Conservation (phyloP, 805 yeast species). For the Metschnikowia bowlesiae region DNA sequence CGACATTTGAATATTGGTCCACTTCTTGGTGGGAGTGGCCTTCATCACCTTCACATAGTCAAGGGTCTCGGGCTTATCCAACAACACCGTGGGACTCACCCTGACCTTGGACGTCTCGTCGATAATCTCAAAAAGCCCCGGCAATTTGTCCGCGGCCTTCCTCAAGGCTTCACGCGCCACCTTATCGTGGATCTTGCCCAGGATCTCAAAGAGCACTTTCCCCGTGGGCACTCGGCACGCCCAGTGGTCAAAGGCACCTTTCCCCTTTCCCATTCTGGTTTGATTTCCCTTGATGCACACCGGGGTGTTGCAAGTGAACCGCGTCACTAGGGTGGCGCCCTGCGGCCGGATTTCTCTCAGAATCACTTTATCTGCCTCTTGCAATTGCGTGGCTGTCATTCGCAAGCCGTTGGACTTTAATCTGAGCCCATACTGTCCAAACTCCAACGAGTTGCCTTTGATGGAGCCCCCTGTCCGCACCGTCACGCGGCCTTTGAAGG, state of each 20-base stretch:
- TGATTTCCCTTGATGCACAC: constrained; percentile 97
- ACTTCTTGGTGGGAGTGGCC: constrained; percentile 61
- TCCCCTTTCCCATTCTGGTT: constrained; percentile 99
- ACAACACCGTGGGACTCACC: constrained; percentile 60
- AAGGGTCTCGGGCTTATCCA: constrained; percentile 41
- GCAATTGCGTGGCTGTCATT: constrained; percentile 79
- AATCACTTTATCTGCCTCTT: constrained; percentile 85
- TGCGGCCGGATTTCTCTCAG: constrained; percentile 79
- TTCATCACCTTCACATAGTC: constrained; percentile 54
- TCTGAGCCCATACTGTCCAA: constrained; percentile 83
- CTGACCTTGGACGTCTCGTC: constrained; percentile 60
- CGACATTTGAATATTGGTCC: constrained; percentile 49
- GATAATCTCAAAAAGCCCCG: constrained; percentile 87
- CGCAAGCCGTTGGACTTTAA: constrained; percentile 85
- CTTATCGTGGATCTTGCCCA: constrained; percentile 74
- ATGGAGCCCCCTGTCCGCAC: constrained; percentile 93
- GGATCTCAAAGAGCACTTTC: constrained; percentile 83
- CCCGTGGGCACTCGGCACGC: constrained; percentile 96
- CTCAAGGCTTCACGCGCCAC: constrained; percentile 88
- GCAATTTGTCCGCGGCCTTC: constrained; percentile 86
- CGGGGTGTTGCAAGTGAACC: constrained; percentile 80
- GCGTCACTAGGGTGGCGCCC: constrained; percentile 70
- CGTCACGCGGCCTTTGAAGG: constrained; percentile 90
- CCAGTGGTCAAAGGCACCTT: constrained; percentile 97
- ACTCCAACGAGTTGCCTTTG: constrained; percentile 78